Base-by-base conservation (phyloP, 306 rosid species). In the Pueraria montana region DNA sequence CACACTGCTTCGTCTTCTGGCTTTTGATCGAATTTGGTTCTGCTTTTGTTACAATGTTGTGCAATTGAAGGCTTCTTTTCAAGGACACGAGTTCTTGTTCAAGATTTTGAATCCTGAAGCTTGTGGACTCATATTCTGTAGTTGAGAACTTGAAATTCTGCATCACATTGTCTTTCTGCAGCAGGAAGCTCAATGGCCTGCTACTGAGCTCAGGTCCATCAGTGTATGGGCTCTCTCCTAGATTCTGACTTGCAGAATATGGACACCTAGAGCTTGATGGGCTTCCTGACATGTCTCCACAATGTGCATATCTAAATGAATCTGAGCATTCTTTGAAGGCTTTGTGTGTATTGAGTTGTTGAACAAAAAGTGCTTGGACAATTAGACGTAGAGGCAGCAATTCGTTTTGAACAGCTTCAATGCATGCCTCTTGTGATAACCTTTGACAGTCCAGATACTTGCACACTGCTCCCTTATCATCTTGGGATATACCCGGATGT, bases 381-480 rank as follows among this genome's bases (percentile, higher is more conserved):
- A 94, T 90, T 55, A 94, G 72, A 18, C 95, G 92, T n/a, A 94
- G 87, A 1, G 98, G 97, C 97, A 94, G 93, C 77, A 89, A 32
- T 59, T 94, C 97, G n/a, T 94, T 90, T 84, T 94, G 98, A 70
- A 94, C 97, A n/a, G 92, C 98, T 27, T 91, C 94, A 64, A 92
- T 91, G 89, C 98, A 89, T 3, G 88, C 91, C 87, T 91, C 97
- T 77, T 88, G 97, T 73, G 98, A 91, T 21, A 93, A 84, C 82
- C 89, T 91, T 45, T 88, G 95, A 86, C 97, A 93, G 86, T 80
- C 89, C 9, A 95, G 92, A 84, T 84, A 86, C 82, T 87, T 93
- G 94, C 98, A 93, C 8, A 93, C 93, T 64, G 84, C 87, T 80
- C 92, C 92, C 74, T 91, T 95, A 21, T 95, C 94, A 49, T 93